phyloP scores from a whole-genome alignment of 2,329 filamentous ascomycete genomes.

The Colletotrichum sp. region DNA sequence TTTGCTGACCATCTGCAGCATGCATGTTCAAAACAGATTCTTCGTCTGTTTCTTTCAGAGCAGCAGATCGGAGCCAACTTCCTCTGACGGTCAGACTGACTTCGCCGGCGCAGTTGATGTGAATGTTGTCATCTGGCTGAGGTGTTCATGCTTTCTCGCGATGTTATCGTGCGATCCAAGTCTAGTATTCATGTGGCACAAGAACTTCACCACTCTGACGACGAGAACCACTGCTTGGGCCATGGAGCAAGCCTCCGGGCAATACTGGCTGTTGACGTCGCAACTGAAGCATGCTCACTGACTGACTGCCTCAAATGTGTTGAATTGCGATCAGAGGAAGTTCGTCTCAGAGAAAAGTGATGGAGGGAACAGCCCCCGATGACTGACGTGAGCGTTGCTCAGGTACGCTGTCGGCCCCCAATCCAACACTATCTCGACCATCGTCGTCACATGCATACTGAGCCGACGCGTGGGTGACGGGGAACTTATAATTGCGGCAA shows the following conservation, averaged over 20 bases:
- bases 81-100: neutral
- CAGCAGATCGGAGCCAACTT: neutral
- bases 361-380: neutral
- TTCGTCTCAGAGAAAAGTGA: neutral
- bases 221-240: neutral
- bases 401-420: neutral
- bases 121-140: fast-evolving
- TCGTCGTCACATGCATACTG: neutral
- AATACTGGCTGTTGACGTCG: neutral
- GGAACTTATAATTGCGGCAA: neutral
- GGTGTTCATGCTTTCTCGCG: neutral
- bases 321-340: fast-evolving
- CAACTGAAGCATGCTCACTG: neutral
- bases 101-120: neutral
- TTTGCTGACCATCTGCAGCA: neutral
- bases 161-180: neutral
- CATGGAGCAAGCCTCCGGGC: neutral
- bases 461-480: neutral
- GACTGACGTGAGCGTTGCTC: neutral
- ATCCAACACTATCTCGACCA: neutral
- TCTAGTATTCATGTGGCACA: neutral
- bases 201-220: neutral
- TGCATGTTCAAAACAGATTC: neutral
- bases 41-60: neutral
- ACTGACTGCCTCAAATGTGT: neutral